phyloP scores from a whole-genome alignment of 2,329 filamentous ascomycete species.

The Fusarium tricinctum region DNA sequence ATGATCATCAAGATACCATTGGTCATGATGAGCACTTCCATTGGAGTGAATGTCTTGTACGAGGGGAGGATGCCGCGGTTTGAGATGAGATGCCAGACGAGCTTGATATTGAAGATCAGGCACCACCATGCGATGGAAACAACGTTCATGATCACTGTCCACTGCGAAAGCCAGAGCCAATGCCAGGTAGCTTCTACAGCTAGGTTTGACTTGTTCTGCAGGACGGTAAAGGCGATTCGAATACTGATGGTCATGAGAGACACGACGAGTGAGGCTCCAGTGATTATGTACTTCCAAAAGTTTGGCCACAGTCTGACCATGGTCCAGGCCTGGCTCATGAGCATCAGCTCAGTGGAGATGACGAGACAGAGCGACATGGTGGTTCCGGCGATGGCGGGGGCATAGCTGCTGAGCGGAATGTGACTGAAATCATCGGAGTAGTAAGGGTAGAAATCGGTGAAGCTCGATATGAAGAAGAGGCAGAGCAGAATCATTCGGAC shows the following conservation, averaged over 20 bases:
- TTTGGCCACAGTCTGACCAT: conserved; percentile 65
- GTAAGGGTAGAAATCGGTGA: conserved; percentile 72
- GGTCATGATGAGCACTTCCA: conserved; percentile 69
- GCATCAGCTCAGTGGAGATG: conserved; percentile 61
- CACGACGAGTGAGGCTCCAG: conserved; percentile 54
- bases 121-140: conserved; percentile 67
- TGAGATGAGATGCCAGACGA: conserved; percentile 62
- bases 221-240: conserved; percentile 53
- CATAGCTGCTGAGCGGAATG: conserved; percentile 59
- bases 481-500: conserved; percentile 70
- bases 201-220: conserved; percentile 55
- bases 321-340: conserved; percentile 67
- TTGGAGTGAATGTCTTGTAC: conserved; percentile 60
- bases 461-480: conserved; percentile 72
- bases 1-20: conserved; percentile 70
- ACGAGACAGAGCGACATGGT: conserved; percentile 61
- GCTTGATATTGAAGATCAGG: conserved; percentile 67
- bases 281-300: conserved; percentile 52
- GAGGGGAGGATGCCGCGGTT: conserved; percentile 63
- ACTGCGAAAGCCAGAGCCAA: conserved; percentile 57
- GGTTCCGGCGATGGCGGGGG: conserved; percentile 57
- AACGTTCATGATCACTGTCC: conserved; percentile 57
- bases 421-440: conserved; percentile 67
- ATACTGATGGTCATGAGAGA: conserved; percentile 52
- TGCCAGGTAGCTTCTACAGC: conserved; percentile 38